Conservation (phyloP, 768 basidiomycete genomes). For the Lactifluus pinguis region DNA sequence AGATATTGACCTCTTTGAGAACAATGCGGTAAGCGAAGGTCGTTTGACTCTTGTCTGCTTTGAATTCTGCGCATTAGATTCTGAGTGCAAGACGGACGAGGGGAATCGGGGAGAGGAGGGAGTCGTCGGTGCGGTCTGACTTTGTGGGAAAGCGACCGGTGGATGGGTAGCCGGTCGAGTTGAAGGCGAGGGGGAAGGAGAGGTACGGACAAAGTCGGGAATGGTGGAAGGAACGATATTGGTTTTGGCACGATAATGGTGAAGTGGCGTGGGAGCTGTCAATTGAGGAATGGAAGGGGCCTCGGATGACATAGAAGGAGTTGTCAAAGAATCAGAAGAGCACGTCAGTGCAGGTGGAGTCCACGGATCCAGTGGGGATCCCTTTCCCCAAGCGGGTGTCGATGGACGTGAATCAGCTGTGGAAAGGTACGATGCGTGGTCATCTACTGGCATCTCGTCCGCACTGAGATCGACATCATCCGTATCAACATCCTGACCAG, state of each 20-base stretch:
- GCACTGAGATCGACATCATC: neutral
- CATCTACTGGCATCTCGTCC: neutral
- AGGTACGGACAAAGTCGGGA: conserved; percentile 21
- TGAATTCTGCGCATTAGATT: conserved; percentile 27
- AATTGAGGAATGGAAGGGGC: conserved; percentile 5
- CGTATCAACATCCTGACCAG: neutral
- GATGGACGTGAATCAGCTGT: conserved; percentile 13
- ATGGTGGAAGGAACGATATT: conserved; percentile 26
- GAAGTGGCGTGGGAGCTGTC: neutral
- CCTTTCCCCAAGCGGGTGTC: conserved; percentile 14
- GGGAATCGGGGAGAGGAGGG: conserved; percentile 31
- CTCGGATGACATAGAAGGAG: conserved; percentile 18
- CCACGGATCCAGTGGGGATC: conserved; percentile 12
- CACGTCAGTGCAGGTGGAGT: conserved; percentile 14
- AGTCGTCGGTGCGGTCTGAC: conserved; percentile 25
- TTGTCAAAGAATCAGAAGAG: conserved; percentile 17
- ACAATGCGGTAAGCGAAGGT: conserved; percentile 60
- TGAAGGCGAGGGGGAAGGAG: conserved; percentile 17
- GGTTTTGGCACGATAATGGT: conserved; percentile 22
- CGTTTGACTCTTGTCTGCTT: conserved; percentile 42
- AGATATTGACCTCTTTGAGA: conserved; percentile 54
- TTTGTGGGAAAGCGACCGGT: conserved; percentile 39
- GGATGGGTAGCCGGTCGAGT: conserved; percentile 11
- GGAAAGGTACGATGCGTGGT: conserved; percentile 12
- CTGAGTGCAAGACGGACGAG: conserved; percentile 26